Evolutionary conservation across 169 alveolate species (phyloP).

Genomic region (Cryptosporidium tyzzeri): DNA sequence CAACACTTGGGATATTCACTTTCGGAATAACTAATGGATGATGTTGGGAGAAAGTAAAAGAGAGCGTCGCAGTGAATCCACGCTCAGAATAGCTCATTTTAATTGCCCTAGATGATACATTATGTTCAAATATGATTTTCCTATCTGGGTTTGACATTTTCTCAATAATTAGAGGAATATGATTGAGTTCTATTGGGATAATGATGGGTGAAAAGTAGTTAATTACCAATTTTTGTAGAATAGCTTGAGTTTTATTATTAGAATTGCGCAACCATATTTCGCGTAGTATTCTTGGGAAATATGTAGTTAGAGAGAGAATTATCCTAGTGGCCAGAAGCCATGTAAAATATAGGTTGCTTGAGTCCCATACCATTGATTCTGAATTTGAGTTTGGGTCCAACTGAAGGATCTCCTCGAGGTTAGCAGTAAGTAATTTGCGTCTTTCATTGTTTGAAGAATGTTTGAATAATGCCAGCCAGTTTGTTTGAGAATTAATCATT

Average conservation of each 20-base stretch:
- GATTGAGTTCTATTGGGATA: constrained; percentile 24
- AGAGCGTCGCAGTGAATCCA: constrained; percentile 47
- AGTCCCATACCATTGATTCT: constrained; percentile 22
- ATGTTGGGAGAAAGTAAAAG: constrained; percentile 40
- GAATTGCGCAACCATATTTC: constrained; percentile 60
- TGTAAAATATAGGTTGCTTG: constrained; percentile 19
- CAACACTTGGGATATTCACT: constrained; percentile 24
- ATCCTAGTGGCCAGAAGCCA: constrained; percentile 69
- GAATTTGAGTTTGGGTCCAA: constrained; percentile 1
- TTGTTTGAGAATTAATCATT: background rate
- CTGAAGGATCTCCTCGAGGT: constrained; percentile 33
- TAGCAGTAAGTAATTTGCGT: constrained; percentile 14
- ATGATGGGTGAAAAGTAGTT: constrained; percentile 51
- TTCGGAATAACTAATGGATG: constrained; percentile 66
- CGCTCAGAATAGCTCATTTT: constrained; percentile 39
- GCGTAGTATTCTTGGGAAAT: constrained; percentile 61
- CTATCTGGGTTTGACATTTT: constrained; percentile 41
- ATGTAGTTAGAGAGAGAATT: constrained; percentile 30
- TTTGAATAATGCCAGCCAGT: constrained; percentile 40
- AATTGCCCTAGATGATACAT: constrained; percentile 45
- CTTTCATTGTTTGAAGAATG: constrained; percentile 54
- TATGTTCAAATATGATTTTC: constrained; percentile 16
- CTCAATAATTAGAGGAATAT: constrained; percentile 24
- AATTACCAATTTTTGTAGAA: constrained; percentile 31
- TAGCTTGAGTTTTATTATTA: constrained; percentile 25